These are phyloP conservation scores for Aphanomyces stellatus DNA, from an alignment of 352 stramenopile species.

Conservation along the genomic window DNA sequence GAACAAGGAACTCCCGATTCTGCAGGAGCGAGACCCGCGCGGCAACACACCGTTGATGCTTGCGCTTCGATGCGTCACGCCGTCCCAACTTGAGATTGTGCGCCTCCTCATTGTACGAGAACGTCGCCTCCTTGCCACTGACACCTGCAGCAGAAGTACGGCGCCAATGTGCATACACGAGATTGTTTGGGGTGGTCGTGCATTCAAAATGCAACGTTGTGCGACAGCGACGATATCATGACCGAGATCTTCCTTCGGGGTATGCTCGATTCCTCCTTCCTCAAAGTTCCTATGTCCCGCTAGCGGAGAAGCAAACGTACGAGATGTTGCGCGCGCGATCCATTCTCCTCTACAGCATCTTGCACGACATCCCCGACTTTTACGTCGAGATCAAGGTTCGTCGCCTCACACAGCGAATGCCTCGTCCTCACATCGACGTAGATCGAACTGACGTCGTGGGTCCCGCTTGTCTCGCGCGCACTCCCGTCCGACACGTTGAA, in stretches of 20 bases:
- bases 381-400: conserved; percentile 45
- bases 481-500: conserved; percentile 65
- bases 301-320: conserved; percentile 54
- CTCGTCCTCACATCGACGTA: no score
- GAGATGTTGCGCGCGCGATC: conserved; percentile 36
- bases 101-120: conserved; percentile 43
- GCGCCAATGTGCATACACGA: conserved; percentile 28
- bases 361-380: conserved; percentile 67
- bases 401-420: no score
- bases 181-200: conserved; percentile 62
- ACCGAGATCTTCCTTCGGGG: conserved; percentile 51
- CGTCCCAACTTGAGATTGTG: conserved; percentile 47
- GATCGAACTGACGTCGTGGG: conserved; percentile 69
- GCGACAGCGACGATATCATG: conserved; percentile 65
- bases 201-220: conserved; percentile 60
- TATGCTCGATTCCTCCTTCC: not conserved
- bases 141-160: conserved; percentile 25
- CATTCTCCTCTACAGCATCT: conserved; percentile 46
- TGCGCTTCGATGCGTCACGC: conserved; percentile 53
- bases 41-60: conserved; percentile 71
- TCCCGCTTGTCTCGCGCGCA: conserved; percentile 68
- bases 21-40: conserved; percentile 47
- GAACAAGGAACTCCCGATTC: conserved; percentile 14
- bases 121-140: not conserved
- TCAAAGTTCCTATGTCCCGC: not conserved